Base-by-base conservation (phyloP, 192 early-diverging fungal species). In the Backusella parvicylindrica region DNA sequence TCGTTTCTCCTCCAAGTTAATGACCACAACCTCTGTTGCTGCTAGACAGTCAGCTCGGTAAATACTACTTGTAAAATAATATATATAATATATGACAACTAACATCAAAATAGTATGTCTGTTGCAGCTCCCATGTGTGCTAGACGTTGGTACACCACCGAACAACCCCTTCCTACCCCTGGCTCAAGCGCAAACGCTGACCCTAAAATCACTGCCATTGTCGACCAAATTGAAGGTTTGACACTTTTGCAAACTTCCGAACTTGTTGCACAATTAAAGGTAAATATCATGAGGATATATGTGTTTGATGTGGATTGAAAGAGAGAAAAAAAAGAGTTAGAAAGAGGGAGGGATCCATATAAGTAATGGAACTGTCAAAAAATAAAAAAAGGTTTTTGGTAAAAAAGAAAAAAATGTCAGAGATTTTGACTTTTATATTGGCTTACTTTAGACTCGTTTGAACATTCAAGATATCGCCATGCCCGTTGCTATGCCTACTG, bases 381-480 rank as follows among this genome's bases (percentile, higher is more conserved):
- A 40, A 7, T n/a, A n/a, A n/a, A n/a, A n/a, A n/a, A n/a, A n/a
- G n/a, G n/a, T n/a, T n/a, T n/a, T n/a, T n/a, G n/a, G n/a, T n/a
- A n/a, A 64, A 43, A 73, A 38, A 4, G 6, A 68, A 21, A 75
- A 70, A 82, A 80, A 64, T 82, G 30, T 28, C 6, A 1, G 18
- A 11, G 33, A 70, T 11, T 6, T 23, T 38, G 16, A 64, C 3
- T 37, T 33, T 65, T 38, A 15, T 35, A n/a, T n/a, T n/a, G n/a
- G n/a, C n/a, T 68, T 26, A 2, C 56, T 64, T 28, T 82, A 95
- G 94, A 82, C 86, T 37, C 89, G 90, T 43, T 84, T 98, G 70
- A 98, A 98, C 85, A 99, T 99, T 74, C 88, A 91, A 81, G 95
- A 97, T 81, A 90, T 97, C 72, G 89, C 89, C 32, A 92, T 97